Evolutionary conservation across 805 yeast genomes (phyloP).

Genomic region (Lipomyces chichibuensis): DNA sequence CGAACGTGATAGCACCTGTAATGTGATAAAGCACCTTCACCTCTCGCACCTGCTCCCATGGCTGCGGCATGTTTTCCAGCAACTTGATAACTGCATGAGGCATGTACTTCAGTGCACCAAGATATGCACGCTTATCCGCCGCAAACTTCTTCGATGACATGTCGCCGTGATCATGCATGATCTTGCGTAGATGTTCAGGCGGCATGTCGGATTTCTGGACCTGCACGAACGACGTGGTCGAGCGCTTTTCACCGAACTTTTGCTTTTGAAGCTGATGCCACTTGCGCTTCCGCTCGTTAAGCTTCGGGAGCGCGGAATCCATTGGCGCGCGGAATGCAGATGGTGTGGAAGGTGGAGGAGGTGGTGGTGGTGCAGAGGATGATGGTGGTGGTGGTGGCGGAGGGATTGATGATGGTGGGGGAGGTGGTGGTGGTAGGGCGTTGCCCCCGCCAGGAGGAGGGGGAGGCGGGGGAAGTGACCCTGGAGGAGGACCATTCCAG

Average conservation of each 20-base stretch:
- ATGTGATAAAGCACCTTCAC: slow-evolving; percentile 87
- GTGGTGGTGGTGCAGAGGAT: slow-evolving; percentile 24
- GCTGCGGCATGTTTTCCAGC: slow-evolving; percentile 96
- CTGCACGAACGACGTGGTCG: slow-evolving; percentile 54
- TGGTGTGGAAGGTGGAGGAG: slow-evolving; percentile 37
- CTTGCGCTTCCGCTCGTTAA: slow-evolving; percentile 53
- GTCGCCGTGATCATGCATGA: slow-evolving; percentile 81
- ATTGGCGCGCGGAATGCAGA: slow-evolving; percentile 36
- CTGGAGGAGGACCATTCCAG: slow-evolving; percentile 24
- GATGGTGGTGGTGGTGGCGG: slow-evolving; percentile 41
- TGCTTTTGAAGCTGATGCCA: slow-evolving; percentile 69
- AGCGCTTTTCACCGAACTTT: slow-evolving; percentile 51
- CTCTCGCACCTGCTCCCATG: slow-evolving; percentile 89
- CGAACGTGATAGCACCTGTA: slow-evolving; percentile 94
- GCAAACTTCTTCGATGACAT: slow-evolving; percentile 77
- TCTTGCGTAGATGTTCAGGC: slow-evolving; percentile 86
- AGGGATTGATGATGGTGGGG: slow-evolving; percentile 39
- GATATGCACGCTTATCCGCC: slow-evolving; percentile 79
- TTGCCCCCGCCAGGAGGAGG: slow-evolving; percentile 18
- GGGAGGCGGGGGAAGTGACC: slow-evolving; percentile 22
- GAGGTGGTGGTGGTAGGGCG: slow-evolving; percentile 42
- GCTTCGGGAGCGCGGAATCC: slow-evolving; percentile 39
- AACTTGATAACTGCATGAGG: slow-evolving; percentile 93
- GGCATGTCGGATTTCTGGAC: slow-evolving; percentile 82
- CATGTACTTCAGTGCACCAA: slow-evolving; percentile 90